These are phyloP conservation scores for Amanita molliuscula DNA, from an alignment of 768 basidiomycete genomes.

Conservation along the genomic window DNA sequence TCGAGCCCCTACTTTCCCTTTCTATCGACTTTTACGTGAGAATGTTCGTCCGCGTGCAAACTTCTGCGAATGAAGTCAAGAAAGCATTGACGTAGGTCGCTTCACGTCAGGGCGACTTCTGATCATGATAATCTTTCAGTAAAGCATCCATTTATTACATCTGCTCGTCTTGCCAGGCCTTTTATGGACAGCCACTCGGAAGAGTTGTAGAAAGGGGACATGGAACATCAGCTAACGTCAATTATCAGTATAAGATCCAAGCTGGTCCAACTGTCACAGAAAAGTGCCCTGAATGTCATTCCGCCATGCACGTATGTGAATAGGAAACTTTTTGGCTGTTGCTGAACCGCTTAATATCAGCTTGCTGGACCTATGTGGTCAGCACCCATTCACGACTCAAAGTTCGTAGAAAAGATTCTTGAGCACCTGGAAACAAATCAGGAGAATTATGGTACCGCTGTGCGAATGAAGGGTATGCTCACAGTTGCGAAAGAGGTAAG, in stretches of 20 bases:
- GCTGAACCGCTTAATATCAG: constrained; percentile 24
- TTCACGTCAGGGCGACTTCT: neutral
- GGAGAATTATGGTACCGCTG: constrained; percentile 63
- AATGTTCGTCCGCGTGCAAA: constrained; percentile 72
- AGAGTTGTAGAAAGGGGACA: constrained; percentile 52
- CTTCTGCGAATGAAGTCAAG: constrained; percentile 78
- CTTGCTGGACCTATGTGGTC: constrained; percentile 97
- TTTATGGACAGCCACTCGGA: constrained; percentile 81
- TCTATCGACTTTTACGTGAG: constrained; percentile 98
- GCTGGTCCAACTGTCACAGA: constrained; percentile 55
- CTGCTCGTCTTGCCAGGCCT: constrained; percentile 77
- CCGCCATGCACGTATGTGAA: constrained; percentile 57
- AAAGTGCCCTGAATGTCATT: constrained; percentile 77
- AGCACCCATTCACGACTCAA: constrained; percentile 69
- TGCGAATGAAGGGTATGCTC: constrained; percentile 93
- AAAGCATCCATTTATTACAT: constrained; percentile 81
- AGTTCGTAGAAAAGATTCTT: constrained; percentile 68
- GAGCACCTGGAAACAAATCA: constrained; percentile 56
- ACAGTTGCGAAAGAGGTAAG: constrained; percentile 79
- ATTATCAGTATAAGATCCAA: constrained; percentile 61
- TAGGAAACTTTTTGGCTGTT: neutral
- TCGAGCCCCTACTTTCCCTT: constrained; percentile 80
- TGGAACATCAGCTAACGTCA: constrained; percentile 44
- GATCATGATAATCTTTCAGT: constrained; percentile 29
- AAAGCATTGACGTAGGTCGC: constrained; percentile 57